phyloP scores from a whole-genome alignment of 2,329 filamentous ascomycete genomes.

The Trichophyton verrucosum region DNA sequence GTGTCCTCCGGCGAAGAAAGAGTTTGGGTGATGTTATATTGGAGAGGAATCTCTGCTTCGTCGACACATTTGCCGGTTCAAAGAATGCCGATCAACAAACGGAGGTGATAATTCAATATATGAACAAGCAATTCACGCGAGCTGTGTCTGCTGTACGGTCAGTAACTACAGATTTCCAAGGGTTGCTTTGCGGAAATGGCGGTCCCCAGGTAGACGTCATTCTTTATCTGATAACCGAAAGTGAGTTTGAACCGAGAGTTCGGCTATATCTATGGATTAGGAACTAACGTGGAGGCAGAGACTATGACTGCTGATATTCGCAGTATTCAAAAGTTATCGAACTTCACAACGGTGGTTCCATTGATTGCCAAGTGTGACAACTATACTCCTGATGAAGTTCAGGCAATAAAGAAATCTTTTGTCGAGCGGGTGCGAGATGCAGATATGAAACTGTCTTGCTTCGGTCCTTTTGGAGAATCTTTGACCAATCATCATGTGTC shows the following conservation, averaged over 20 bases:
- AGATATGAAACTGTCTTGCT: constrained; percentile 54
- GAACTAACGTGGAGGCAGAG: constrained; percentile 27
- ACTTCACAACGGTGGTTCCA: constrained; percentile 73
- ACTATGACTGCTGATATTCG: constrained; percentile 54
- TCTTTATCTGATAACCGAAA: constrained; percentile 64
- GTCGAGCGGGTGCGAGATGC: constrained; percentile 27
- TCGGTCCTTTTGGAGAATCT: constrained; percentile 35
- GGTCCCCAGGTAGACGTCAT: constrained; percentile 75
- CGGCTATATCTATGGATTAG: not conserved
- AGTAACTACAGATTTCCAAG: constrained; percentile 61
- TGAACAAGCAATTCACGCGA: constrained; percentile 56
- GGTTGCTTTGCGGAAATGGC: constrained; percentile 66
- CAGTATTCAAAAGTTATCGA: constrained; percentile 56
- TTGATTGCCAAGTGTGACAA: constrained; percentile 67
- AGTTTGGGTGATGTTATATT: constrained; percentile 65
- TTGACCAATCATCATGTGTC: constrained; percentile 15
- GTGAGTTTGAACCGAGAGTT: constrained; percentile 36
- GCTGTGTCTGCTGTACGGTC: constrained; percentile 50
- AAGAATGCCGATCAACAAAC: constrained; percentile 41
- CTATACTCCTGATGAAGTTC: constrained; percentile 46
- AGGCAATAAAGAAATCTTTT: constrained; percentile 44
- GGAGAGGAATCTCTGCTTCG: constrained; percentile 86
- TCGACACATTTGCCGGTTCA: constrained; percentile 60
- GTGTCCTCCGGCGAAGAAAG: constrained; percentile 49
- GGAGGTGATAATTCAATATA: constrained; percentile 53